These are phyloP conservation scores for Citrullus mucosospermus DNA, from an alignment of 306 rosid species.

Conservation along the genomic window DNA sequence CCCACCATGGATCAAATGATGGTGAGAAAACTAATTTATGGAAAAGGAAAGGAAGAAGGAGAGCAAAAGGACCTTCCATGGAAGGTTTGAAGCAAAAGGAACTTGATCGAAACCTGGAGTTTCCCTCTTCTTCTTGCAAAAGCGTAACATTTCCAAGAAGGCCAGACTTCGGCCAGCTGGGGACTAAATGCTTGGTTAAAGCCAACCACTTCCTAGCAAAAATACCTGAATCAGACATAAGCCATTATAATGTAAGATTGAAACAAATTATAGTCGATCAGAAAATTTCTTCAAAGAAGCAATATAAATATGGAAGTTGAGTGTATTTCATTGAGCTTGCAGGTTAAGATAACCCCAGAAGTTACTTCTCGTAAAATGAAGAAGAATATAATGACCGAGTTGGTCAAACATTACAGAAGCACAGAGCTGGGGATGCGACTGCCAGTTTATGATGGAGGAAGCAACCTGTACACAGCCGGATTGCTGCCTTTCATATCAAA, in stretches of 20 bases:
- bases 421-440: constrained; percentile 79
- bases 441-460: constrained; percentile 92
- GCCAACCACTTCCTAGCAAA: constrained; percentile 49
- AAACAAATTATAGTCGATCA: not conserved
- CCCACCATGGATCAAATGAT: not conserved
- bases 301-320: not conserved
- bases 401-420: constrained; percentile 56
- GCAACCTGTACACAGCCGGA: constrained; percentile 85
- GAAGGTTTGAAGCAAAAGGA: not conserved
- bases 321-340: constrained; percentile 3
- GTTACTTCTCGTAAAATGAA: constrained; percentile 77
- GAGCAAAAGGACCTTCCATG: not conserved
- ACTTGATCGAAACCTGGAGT: not conserved
- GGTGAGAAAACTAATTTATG: not conserved
- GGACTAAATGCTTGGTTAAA: constrained; percentile 42
- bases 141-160: not conserved
- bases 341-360: constrained; percentile 88
- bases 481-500: constrained; percentile 67
- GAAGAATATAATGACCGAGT: constrained; percentile 69
- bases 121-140: constrained; percentile 1
- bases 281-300: not conserved
- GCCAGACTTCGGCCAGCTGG: constrained; percentile 9
- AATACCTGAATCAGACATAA: constrained; percentile 38
- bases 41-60: not conserved
- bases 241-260: constrained; percentile 25